Evolutionary conservation across 2,329 filamentous ascomycete species (phyloP).

Genomic region (Magnaporthales sp.): DNA sequence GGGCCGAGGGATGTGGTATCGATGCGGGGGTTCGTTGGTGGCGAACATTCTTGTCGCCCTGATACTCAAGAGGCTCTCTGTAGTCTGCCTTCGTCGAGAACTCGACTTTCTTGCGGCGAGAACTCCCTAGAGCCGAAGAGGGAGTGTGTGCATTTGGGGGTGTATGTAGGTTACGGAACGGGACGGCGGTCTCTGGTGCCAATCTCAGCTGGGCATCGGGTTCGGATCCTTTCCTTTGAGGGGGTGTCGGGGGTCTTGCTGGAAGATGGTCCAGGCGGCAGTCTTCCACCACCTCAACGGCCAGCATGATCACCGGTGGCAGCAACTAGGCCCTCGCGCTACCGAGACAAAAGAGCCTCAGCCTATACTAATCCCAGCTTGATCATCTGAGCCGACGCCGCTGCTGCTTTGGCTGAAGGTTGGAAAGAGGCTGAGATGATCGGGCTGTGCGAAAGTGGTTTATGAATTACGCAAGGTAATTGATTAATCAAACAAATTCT

Average conservation of each 20-base stretch:
- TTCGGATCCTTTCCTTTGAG: slow-evolving; percentile 41
- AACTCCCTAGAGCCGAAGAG: slow-evolving; percentile 32
- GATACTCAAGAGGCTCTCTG: slow-evolving; percentile 40
- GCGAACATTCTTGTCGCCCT: slow-evolving; percentile 25
- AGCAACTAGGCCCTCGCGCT: background rate
- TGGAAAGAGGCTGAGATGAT: background rate
- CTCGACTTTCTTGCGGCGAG: slow-evolving; percentile 45
- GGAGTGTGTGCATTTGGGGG: slow-evolving; percentile 42
- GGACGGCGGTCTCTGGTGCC: slow-evolving; percentile 28
- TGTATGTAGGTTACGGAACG: slow-evolving; percentile 35
- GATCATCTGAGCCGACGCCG: background rate
- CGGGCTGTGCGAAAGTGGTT: background rate
- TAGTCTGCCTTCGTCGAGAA: slow-evolving; percentile 50
- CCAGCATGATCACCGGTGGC: background rate
- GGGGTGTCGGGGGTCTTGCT: slow-evolving; percentile 58
- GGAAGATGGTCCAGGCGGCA: slow-evolving; percentile 24
- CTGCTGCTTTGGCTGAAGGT: background rate
- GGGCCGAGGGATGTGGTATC: slow-evolving; percentile 26
- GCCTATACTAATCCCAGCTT: background rate
- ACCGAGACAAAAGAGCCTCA: slow-evolving; percentile 8
- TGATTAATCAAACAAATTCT: background rate
- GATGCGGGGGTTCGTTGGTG: slow-evolving; percentile 31
- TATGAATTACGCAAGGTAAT: too few relatives aligned
- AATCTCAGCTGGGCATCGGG: slow-evolving; percentile 26
- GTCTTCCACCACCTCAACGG: background rate